Evolutionary conservation across 2,329 filamentous ascomycete species (phyloP), one percentile per base, ranked within the genome.

Genomic region (Dichotomopilus funicola): DNA sequence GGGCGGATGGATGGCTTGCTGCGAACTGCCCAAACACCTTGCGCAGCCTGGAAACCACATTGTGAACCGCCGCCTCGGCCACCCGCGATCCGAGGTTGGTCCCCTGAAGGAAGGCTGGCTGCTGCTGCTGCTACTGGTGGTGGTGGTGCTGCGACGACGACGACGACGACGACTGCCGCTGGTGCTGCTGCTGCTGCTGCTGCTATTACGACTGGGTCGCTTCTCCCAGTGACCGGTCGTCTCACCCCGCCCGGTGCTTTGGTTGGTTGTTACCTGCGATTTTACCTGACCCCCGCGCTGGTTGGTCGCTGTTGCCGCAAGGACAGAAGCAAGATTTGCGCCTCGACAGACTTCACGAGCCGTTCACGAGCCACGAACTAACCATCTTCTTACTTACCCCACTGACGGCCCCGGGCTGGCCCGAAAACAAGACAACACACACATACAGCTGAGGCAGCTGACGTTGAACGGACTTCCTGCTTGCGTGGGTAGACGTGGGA

Each of bases 1-100:
- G 62, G 57, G 43, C 57, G 31, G 34, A 49, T 27, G 19, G 19
- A 27, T 56, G 50, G 56, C 53, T 52, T 52, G 54, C 57, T 45
- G 42, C 49, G 40, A 59, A 27, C 53, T 59, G 61, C 54, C 54
- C 57, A 42, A 42, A 56, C 42, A 54, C 47, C 19, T 13, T 42
- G 40, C 40, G 6, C 40, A 42, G 40, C 40, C 40, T 13, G 13
- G 41, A 54, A 49, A 46, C 58, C 47, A 51, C 55, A 58, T 49
- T 51, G 36, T 42, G 40, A 12, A 8, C 37, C 34, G 35, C 31
- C 47, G 8, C 51, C 46, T 12, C 19, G 19, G 19, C 19, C 19
- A 27, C 19, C 19, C 19, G 19, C 19, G 19, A 27, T 27, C 19
- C 19, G 19, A 27, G 19, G 19, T 27, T 27, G 19, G 19, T 27